Evolutionary conservation across 1,284 basidiomycete genomes (phyloP).

Genomic region (Irpex rosettiformis): DNA sequence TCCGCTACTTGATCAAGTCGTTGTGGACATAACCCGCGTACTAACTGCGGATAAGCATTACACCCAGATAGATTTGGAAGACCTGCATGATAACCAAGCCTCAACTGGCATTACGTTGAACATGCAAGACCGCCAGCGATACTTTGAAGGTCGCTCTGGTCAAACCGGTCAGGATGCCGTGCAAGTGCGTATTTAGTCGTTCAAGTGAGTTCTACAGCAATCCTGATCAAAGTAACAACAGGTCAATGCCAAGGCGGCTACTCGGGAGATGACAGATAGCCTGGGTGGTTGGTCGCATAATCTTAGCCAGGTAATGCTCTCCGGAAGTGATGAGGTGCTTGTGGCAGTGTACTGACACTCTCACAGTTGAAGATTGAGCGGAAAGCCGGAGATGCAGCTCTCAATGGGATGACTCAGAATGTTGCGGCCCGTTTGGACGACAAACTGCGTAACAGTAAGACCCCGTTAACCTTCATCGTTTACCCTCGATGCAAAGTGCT

Average conservation of each 20-base stretch:
- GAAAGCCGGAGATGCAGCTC: conserved; percentile 60
- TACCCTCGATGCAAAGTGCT: not conserved
- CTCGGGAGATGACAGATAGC: conserved; percentile 43
- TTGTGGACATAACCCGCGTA: not conserved
- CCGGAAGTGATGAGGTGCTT: not conserved
- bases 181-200: conserved; percentile 27
- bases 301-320: conserved; percentile 49
- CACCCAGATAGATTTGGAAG: conserved; percentile 81
- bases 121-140: conserved; percentile 76
- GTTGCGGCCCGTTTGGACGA: conserved; percentile 66
- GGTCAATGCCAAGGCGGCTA: conserved; percentile 40
- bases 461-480: not conserved
- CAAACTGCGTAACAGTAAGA: conserved; percentile 59
- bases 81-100: conserved; percentile 69
- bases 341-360: not conserved
- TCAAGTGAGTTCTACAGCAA: not conserved
- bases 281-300: conserved; percentile 56
- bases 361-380: conserved; percentile 56
- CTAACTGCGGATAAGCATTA: conserved; percentile 36
- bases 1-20: not conserved
- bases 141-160: conserved; percentile 64
- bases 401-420: conserved; percentile 75
- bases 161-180: conserved; percentile 29
- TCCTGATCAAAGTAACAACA: conserved; percentile 22
- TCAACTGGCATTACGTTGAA: conserved; percentile 75